Evolutionary conservation across 2,329 filamentous ascomycete genomes (phyloP).

Genomic region (Fusarium globosum): DNA sequence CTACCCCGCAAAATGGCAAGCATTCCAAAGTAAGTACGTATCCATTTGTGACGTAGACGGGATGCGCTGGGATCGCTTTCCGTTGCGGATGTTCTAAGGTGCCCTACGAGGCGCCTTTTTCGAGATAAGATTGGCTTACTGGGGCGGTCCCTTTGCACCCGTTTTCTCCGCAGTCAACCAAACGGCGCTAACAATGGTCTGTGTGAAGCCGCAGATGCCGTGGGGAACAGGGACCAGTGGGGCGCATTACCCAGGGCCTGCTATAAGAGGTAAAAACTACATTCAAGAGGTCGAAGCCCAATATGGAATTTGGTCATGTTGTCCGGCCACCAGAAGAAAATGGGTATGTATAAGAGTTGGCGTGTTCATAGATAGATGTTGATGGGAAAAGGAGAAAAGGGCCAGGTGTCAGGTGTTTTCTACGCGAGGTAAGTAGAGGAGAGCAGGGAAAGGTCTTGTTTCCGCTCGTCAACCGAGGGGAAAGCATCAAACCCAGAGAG

Average conservation of each 20-base stretch:
- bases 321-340: neutral
- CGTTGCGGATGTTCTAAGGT: slow-evolving; percentile 10
- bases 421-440: neutral
- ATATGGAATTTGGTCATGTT: neutral
- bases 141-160: slow-evolving; percentile 27
- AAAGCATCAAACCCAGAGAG: neutral
- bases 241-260: slow-evolving; percentile 15
- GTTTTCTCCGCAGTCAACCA: slow-evolving; percentile 29
- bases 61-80: slow-evolving; percentile 16
- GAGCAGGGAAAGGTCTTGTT: neutral
- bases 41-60: slow-evolving; percentile 36
- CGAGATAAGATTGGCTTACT: slow-evolving; percentile 27
- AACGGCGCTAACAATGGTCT: slow-evolving; percentile 19
- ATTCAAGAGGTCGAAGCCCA: neutral
- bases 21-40: slow-evolving; percentile 2
- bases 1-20: slow-evolving; percentile 40
- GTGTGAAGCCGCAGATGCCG: slow-evolving; percentile 26
- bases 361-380: neutral
- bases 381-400: neutral
- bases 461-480: neutral
- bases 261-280: neutral
- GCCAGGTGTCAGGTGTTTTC: neutral
- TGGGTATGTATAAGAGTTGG: neutral
- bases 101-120: slow-evolving; percentile 22
- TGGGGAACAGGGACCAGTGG: slow-evolving; percentile 17